Percentiles rank a stretch among this genome's conserved stretches.
phyloP scores from a whole-genome alignment of 257 asterid species.

The Avicennia marina region DNA sequence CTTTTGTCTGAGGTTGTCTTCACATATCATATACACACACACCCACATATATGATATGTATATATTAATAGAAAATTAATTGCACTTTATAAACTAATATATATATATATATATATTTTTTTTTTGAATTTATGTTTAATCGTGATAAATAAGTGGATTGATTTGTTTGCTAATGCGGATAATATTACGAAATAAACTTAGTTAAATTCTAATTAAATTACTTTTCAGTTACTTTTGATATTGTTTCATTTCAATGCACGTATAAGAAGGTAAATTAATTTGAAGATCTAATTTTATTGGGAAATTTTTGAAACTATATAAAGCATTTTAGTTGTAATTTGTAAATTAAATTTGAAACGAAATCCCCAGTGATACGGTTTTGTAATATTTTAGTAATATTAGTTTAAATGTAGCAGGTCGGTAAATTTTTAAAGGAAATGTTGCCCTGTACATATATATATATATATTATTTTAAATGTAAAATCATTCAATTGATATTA shows the following conservation, averaged over 20 bases:
- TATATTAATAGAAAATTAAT: not conserved
- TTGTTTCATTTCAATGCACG: conserved; percentile 8
- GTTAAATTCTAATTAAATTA: conserved; percentile 5
- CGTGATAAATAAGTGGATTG: conserved; percentile 14
- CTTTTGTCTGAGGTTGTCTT: conserved; percentile 33
- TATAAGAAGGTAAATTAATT: conserved; percentile 11
- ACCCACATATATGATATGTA: too few species aligned
- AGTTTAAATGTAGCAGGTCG: conserved; percentile 13
- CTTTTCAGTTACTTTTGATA: too few species aligned
- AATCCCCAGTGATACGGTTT: conserved; percentile 14
- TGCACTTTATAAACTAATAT: conserved; percentile 20
- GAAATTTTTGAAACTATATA: conserved; percentile 13
- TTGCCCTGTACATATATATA: too few species aligned
- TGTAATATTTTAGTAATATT: conserved; percentile 11
- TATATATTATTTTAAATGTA: too few species aligned
- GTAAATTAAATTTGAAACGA: conserved; percentile 4
- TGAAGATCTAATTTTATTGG: conserved; percentile 15
- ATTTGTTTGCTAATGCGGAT: conserved; percentile 35
- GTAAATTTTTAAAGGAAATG: not conserved
- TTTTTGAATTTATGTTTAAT: too few species aligned
- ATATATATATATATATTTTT: too few species aligned
- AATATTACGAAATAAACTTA: conserved; percentile 11
- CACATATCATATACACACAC: too few species aligned
- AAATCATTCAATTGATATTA: not conserved
- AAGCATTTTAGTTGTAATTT: not conserved